These are phyloP conservation scores for Aspergillus sparsus DNA, from an alignment of 495 filamentous ascomycete genomes.

Conservation along the genomic window DNA sequence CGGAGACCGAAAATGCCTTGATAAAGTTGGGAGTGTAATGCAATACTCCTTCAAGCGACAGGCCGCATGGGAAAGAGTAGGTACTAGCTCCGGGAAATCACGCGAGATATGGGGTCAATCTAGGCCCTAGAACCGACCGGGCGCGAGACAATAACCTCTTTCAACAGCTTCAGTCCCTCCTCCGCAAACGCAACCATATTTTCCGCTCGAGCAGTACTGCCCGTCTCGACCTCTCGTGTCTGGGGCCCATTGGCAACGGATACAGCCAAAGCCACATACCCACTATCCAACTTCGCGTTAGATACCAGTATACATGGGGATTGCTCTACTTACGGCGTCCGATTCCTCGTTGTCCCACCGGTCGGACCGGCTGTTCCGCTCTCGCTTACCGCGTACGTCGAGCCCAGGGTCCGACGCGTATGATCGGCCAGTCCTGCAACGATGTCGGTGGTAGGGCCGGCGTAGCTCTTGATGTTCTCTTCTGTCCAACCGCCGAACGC, in stretches of 20 bases:
- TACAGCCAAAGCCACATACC: conserved; percentile 62
- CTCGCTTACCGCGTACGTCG: conserved; percentile 59
- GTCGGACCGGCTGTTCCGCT: conserved; percentile 65
- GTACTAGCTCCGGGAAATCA: no score
- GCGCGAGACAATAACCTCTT: conserved; percentile 50
- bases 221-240: conserved; percentile 56
- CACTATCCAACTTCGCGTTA: conserved; percentile 35
- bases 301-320: background rate
- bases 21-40: no score
- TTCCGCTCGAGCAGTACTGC: conserved; percentile 50
- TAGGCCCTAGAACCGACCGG: background rate
- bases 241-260: conserved; percentile 47
- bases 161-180: conserved; percentile 56
- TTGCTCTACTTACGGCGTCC: conserved; percentile 50
- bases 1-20: no score
- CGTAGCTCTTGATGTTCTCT: conserved; percentile 49
- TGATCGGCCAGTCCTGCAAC: conserved; percentile 57
- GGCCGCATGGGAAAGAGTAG: no score
- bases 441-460: conserved; percentile 58
- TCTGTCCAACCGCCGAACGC: conserved; percentile 62
- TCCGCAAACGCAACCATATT: conserved; percentile 65
- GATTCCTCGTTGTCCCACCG: conserved; percentile 55
- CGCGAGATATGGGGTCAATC: background rate
- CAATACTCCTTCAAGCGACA: no score
- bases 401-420: conserved; percentile 50